These are phyloP conservation scores for Phaffia tasmanica DNA, from an alignment of 768 basidiomycete genomes.

Conservation along the genomic window DNA sequence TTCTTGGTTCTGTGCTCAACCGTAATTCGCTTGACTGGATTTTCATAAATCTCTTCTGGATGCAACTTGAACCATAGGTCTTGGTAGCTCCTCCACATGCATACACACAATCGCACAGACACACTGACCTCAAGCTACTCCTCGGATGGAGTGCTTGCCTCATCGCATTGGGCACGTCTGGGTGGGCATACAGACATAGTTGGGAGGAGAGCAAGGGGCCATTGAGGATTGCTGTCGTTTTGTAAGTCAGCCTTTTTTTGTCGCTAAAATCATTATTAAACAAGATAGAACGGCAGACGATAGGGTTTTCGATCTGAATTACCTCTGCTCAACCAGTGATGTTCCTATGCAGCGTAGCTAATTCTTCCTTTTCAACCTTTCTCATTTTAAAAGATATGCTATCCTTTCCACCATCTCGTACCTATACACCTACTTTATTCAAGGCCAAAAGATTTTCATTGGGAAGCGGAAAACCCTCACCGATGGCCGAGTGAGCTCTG, in stretches of 20 bases:
- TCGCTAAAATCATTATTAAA: not conserved
- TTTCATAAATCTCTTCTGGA: not conserved
- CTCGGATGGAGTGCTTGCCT: conserved; percentile 80
- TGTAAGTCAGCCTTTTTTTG: conserved; percentile 47
- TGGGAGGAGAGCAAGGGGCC: conserved; percentile 78
- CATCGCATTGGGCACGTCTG: conserved; percentile 63
- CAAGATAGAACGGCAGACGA: not conserved
- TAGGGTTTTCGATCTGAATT: not conserved
- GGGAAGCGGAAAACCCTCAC: conserved; percentile 80
- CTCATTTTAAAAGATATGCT: conserved; percentile 50
- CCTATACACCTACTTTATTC: conserved; percentile 74
- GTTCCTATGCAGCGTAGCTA: not conserved
- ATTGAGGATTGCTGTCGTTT: conserved; percentile 63
- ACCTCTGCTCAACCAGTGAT: not conserved
- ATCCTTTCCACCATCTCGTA: conserved; percentile 60
- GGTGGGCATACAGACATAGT: conserved; percentile 60
- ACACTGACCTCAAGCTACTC: conserved; percentile 75
- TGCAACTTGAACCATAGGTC: not conserved
- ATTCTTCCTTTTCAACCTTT: too few relatives aligned
- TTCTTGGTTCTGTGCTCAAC: not conserved
- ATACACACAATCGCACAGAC: conserved; percentile 74
- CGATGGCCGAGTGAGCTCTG: conserved; percentile 50
- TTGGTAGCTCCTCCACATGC: conserved; percentile 37
- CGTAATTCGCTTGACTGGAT: not conserved
- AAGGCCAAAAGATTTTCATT: conserved; percentile 71